Base-by-base conservation (phyloP, 2,329 filamentous ascomycete species). In the Colletotrichum spaethianum region DNA sequence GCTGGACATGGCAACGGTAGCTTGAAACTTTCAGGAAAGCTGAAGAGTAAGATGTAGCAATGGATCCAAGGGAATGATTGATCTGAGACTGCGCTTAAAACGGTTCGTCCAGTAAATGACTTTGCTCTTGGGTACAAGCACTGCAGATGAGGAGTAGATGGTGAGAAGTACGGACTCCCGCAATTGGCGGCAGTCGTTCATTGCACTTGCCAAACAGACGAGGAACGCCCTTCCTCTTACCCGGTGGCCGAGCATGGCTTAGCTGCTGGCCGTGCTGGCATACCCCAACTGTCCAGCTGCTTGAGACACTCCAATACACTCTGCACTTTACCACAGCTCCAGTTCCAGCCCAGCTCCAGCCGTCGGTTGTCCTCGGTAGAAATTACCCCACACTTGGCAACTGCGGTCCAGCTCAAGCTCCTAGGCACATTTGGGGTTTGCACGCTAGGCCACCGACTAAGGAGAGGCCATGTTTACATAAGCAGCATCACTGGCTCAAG, bases 1-100 rank as follows among this genome's bases (percentile, higher is more conserved):
- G 62, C 86, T 85, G n/a, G 92, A 92, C 92, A 93, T 93, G 42
- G 14, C 56, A 28, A 33, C 44, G 33, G 28, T 48, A 31, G 38
- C 36, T 26, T 4, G 20, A 26, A 26, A 23, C 31, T 14, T 52
- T 4, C 16, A n/a, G 18, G 16, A 9, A 38, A 38, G 7, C 2
- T 1, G n/a, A 33, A 8, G 11, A 8, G n/a, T 12, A 20, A 44
- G 38, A 44, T 2, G 26, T 16, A 44, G 36, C 8, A 33, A 33
- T 9, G 1, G 44, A 33, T 26, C 11, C 18, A 28, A 8, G 14
- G 40, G 31, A 5, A n/a, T 1, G 57, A 18, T 20, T 0, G 57
- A 16, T 60, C 11, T 8, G 36, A 38, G 6, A 57, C 55, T 23
- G n/a, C 14, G 33, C 33, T 50, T 36, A 38, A 42, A 46, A 40